Evolutionary conservation across 495 filamentous ascomycete genomes (phyloP).

Genomic region (Xanthoparmelia taractica): DNA sequence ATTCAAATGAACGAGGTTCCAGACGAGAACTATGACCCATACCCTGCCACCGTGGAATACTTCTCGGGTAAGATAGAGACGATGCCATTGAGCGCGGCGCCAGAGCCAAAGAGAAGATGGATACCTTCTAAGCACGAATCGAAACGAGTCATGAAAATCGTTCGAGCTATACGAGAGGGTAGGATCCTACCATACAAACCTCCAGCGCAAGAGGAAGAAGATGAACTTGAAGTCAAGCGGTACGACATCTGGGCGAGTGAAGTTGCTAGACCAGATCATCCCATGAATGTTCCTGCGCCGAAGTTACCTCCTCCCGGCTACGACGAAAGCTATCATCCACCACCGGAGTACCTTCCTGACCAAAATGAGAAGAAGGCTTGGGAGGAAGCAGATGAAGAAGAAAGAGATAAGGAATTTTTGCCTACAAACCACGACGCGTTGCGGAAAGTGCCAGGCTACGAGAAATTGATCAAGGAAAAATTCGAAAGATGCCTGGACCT

Average conservation of each 20-base stretch:
- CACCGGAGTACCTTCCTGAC: conserved; percentile 84
- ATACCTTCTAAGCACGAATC: conserved; percentile 97
- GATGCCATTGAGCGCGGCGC: conserved; percentile 90
- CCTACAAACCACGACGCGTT: conserved; percentile 73
- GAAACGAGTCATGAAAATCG: conserved; percentile 96
- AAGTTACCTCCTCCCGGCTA: conserved; percentile 91
- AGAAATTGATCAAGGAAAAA: conserved; percentile 81
- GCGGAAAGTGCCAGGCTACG: conserved; percentile 88
- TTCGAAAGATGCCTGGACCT: conserved; percentile 94
- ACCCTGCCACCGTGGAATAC: conserved; percentile 87
- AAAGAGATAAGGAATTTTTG: conserved; percentile 81
- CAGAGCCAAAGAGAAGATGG: conserved; percentile 92
- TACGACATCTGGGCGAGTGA: conserved; percentile 97
- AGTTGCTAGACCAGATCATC: conserved; percentile 68
- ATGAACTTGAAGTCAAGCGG: conserved; percentile 59
- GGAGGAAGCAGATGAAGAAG: conserved; percentile 82
- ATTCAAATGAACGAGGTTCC: conserved; percentile 87
- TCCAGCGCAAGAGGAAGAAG: conserved; percentile 63
- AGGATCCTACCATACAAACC: conserved; percentile 87
- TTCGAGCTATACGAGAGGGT: conserved; percentile 89
- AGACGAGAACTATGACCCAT: conserved; percentile 82
- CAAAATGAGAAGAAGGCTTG: conserved; percentile 77
- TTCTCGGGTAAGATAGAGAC: conserved; percentile 83
- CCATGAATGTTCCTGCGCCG: conserved; percentile 94
- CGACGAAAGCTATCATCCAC: conserved; percentile 94